These are phyloP conservation scores for Gomphus bonarii DNA, from an alignment of 1,284 basidiomycete species.

Conservation along the genomic window DNA sequence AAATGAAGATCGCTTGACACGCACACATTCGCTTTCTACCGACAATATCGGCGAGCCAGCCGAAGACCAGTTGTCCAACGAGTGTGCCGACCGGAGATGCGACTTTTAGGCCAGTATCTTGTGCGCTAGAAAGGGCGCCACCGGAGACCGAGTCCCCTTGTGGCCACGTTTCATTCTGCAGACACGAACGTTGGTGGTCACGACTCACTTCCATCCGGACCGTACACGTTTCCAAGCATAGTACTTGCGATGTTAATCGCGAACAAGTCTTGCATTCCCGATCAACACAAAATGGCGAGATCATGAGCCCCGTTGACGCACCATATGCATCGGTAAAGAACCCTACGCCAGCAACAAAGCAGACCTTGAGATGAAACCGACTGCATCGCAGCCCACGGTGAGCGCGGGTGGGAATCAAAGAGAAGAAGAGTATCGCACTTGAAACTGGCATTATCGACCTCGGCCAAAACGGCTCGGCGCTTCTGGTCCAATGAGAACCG, in stretches of 20 bases:
- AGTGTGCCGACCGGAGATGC: constrained; percentile 41
- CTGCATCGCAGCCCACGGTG: not conserved
- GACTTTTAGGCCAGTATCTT: constrained; percentile 62
- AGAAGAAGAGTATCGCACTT: constrained; percentile 26
- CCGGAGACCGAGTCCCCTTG: constrained; percentile 13
- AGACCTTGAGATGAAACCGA: constrained; percentile 54
- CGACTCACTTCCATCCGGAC: constrained; percentile 16
- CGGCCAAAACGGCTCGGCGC: constrained; percentile 59
- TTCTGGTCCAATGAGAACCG: constrained; percentile 24
- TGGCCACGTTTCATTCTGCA: not conserved
- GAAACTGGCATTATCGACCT: constrained; percentile 70
- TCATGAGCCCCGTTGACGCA: not conserved
- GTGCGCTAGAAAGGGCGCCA: constrained; percentile 37
- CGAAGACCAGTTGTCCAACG: constrained; percentile 54
- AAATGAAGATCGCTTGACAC: constrained; percentile 20
- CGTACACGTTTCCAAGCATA: constrained; percentile 78
- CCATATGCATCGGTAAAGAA: constrained; percentile 78
- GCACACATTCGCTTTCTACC: constrained; percentile 66
- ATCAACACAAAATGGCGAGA: not conserved
- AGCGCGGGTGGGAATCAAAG: not conserved
- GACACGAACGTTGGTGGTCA: constrained; percentile 12
- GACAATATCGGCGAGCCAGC: constrained; percentile 58
- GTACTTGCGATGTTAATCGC: constrained; percentile 59
- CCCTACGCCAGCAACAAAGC: constrained; percentile 65
- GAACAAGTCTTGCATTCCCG: constrained; percentile 23